Evolutionary conservation across 2,329 filamentous ascomycete genomes (phyloP).

Genomic region (Fusarium udum): DNA sequence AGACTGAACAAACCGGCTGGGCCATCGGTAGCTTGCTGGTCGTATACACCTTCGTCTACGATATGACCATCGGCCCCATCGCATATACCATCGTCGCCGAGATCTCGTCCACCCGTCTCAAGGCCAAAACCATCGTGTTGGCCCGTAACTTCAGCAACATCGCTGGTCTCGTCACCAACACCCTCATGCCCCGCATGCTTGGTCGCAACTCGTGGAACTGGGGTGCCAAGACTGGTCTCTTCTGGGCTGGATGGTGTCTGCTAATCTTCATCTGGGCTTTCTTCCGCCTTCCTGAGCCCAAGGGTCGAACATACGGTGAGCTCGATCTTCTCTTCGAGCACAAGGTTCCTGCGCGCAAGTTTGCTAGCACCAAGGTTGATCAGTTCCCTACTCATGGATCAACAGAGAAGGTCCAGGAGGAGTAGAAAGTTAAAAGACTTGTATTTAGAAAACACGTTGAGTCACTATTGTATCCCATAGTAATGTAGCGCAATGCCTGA

Average conservation of each 20-base stretch:
- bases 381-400: slow-evolving; percentile 7
- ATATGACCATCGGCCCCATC: slow-evolving; percentile 60
- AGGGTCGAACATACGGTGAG: slow-evolving; percentile 63
- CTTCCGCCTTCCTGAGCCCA: slow-evolving; percentile 65
- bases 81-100: slow-evolving; percentile 83
- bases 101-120: slow-evolving; percentile 56
- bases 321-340: slow-evolving; percentile 65
- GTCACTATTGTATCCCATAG: not conserved
- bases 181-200: slow-evolving; percentile 57
- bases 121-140: slow-evolving; percentile 57
- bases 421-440: not conserved
- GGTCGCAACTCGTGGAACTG: slow-evolving; percentile 56
- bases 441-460: not conserved
- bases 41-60: slow-evolving; percentile 55
- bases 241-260: slow-evolving; percentile 56
- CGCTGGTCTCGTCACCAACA: slow-evolving; percentile 56
- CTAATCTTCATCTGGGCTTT: slow-evolving; percentile 59
- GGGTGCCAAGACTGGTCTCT: slow-evolving; percentile 58
- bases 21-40: slow-evolving; percentile 57
- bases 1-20: slow-evolving; percentile 49
- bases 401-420: slow-evolving; percentile 13
- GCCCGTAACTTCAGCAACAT: slow-evolving; percentile 59
- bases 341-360: slow-evolving; percentile 53
- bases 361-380: slow-evolving; percentile 46
- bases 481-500: not conserved